Percentiles rank a stretch among this genome's conserved stretches.
Conservation (phyloP, 2,329 filamentous ascomycete genomes). For the Penicillium sp. region DNA sequence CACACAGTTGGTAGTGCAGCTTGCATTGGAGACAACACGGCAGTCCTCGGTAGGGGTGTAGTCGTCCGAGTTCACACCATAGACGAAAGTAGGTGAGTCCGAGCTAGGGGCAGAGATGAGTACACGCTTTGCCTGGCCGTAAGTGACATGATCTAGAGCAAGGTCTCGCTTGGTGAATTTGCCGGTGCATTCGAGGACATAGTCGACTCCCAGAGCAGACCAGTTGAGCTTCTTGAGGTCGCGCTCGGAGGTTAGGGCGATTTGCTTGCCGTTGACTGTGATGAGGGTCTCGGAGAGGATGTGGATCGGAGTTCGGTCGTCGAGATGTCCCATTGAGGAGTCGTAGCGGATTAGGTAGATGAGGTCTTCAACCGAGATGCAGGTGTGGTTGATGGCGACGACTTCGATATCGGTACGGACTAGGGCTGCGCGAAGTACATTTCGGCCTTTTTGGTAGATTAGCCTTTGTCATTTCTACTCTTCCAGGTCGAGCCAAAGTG, state of each 20-base stretch:
- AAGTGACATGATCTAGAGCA: constrained; percentile 75
- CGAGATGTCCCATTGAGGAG: constrained; percentile 75
- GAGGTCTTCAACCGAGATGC: constrained; percentile 29
- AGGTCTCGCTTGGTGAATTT: constrained; percentile 79
- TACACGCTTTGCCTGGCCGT: constrained; percentile 88
- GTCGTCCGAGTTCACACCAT: constrained; percentile 31
- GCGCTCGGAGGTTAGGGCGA: constrained; percentile 29
- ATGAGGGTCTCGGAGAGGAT: constrained; percentile 84
- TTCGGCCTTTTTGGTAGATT: constrained; percentile 57
- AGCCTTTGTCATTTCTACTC: not conserved
- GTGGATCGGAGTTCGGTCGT: constrained; percentile 92
- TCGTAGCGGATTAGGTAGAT: constrained; percentile 32
- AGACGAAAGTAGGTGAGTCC: constrained; percentile 69
- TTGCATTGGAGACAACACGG: constrained; percentile 31
- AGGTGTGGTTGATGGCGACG: constrained; percentile 34
- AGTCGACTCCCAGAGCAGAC: constrained; percentile 28
- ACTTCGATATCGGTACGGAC: constrained; percentile 26
- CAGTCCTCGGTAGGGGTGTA: constrained; percentile 25
- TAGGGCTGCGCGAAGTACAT: constrained; percentile 49
- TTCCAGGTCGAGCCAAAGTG: too few species aligned
- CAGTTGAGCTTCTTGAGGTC: constrained; percentile 32
- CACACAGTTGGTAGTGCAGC: constrained; percentile 38
- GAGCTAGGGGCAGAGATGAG: constrained; percentile 53
- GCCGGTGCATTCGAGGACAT: constrained; percentile 31
- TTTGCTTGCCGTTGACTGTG: constrained; percentile 27